Conservation (phyloP, 768 basidiomycete species). For the Boletus subcaerulescens region DNA sequence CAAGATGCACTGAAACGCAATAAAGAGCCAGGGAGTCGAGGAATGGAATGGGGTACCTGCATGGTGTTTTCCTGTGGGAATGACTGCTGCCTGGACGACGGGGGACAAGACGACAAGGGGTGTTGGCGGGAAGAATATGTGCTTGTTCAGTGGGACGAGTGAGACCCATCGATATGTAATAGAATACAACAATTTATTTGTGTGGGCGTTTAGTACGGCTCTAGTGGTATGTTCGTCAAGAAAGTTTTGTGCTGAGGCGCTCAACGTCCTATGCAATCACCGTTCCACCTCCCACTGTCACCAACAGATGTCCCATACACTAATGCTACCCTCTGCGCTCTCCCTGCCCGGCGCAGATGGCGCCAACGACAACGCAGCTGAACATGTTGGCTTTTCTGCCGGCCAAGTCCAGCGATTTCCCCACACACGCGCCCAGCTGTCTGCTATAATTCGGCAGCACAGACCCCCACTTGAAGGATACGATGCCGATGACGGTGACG, state of each 20-base stretch:
- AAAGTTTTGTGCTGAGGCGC: conserved; percentile 20
- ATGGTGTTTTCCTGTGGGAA: conserved; percentile 84
- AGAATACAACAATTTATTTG: conserved; percentile 18
- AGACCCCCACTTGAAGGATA: conserved; percentile 52
- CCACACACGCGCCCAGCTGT: conserved; percentile 80
- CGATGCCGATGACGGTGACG: conserved; percentile 58
- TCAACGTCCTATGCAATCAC: conserved; percentile 25
- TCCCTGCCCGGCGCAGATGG: conserved; percentile 5
- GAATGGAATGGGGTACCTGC: conserved; percentile 95
- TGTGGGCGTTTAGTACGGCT: conserved; percentile 6
- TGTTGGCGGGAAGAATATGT: conserved; percentile 76
- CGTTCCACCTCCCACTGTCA: conserved; percentile 15
- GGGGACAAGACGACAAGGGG: conserved; percentile 37
- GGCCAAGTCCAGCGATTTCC: conserved; percentile 53
- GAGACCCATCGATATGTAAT: conserved; percentile 5
- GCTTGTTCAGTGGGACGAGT: conserved; percentile 73
- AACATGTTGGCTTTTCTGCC: conserved; percentile 8
- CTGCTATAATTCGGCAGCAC: conserved; percentile 69
- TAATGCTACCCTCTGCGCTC: conserved; percentile 21
- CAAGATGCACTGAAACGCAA: conserved; percentile 51
- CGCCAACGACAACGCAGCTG: conserved; percentile 20
- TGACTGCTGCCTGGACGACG: conserved; percentile 63
- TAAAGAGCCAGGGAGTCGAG: conserved; percentile 43
- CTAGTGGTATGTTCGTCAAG: background rate
- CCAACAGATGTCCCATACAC: conserved; percentile 24